phyloP scores from a whole-genome alignment of 805 yeast genomes.

The Suhomyces sp. region DNA sequence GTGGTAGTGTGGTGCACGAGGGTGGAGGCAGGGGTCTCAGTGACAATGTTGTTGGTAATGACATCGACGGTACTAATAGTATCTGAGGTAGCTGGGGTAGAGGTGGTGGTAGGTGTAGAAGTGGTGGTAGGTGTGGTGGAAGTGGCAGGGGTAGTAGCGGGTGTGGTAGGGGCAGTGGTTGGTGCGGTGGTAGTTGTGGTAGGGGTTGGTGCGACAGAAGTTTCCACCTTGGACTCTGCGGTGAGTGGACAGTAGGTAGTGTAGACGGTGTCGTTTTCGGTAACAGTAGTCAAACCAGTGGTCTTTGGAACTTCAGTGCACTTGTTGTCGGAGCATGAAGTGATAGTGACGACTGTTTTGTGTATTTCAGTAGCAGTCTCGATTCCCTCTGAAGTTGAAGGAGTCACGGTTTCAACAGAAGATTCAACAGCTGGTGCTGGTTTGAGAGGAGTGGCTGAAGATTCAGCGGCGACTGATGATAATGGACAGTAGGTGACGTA shows the following conservation, averaged over 20 bases:
- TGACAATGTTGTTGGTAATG: slow-evolving; percentile 40
- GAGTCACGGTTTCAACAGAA: background rate
- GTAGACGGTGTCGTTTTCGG: slow-evolving; percentile 19
- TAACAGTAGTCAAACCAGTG: slow-evolving; percentile 13
- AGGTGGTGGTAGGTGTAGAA: background rate
- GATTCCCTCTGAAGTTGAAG: background rate
- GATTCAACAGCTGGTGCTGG: slow-evolving; percentile 2
- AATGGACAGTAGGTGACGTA: slow-evolving; percentile 18
- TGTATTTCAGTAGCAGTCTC: slow-evolving; percentile 2
- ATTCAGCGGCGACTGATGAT: background rate
- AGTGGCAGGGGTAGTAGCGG: background rate
- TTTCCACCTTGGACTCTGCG: slow-evolving; percentile 4
- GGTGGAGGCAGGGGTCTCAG: slow-evolving; percentile 26
- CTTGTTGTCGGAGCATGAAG: slow-evolving; percentile 18
- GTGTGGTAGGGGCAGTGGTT: background rate
- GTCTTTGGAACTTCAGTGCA: slow-evolving; percentile 13
- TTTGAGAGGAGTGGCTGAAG: background rate
- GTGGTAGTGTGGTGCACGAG: slow-evolving; percentile 8
- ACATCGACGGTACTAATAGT: slow-evolving; percentile 25
- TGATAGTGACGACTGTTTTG: slow-evolving; percentile 16
- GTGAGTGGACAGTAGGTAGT: slow-evolving; percentile 24
- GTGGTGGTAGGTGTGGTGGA: slow-evolving; percentile 1
- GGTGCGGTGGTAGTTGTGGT: background rate
- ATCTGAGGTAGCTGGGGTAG: background rate
- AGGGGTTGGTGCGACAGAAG: slow-evolving; percentile 1